Evolutionary conservation across 164 flowering plant genomes (phyloP), one percentile per base, ranked within the genome.

Genomic region (Magnolia kwangsiensis): DNA sequence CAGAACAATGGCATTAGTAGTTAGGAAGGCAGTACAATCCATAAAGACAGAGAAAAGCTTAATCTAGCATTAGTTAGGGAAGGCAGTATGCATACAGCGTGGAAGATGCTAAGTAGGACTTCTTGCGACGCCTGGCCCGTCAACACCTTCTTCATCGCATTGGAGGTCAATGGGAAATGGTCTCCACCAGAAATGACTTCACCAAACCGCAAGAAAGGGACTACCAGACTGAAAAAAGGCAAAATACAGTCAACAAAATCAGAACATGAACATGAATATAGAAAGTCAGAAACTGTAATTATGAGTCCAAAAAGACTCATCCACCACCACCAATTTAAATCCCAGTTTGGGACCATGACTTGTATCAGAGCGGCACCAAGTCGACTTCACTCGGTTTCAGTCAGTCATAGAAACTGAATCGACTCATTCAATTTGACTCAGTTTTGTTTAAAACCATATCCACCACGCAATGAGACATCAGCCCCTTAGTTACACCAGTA

Each of bases 151-250:
- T 89, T 91, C 50, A 96, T 75, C n/a, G 98, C 98, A 88, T 90
- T 97, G 71, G 97, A 78, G 51, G 91, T 93, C 59, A 96, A 83
- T 64, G 99, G 93, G 78, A 96, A 93, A 88, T 89, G 99, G 76
- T 88, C 81, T 71, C 98, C 98, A 67, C 99, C 99, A 58, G 88
- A 77, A 65, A 95, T 78, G 20, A 73, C 45, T 86, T 95, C 99
- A 78, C 99, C 99, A 72, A 93, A 83, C 16, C 97, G 99, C 88
- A 96, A 81, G 85, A 96, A 96, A 18, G 96, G 94, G 14, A 93
- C 89, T 73, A 93, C 82, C 81, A 96, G 79, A 77, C 99, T 95
- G 74, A 55, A 86, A 76, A 76, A 75, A 37, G 45, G 50, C 1
- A 80, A 71, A 68, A 31, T 31, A 68, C 29, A 37, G 16, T 14